Evolutionary conservation across 495 filamentous ascomycete species (phyloP), one percentile per base, ranked within the genome.

Genomic region (Clavariopsis aquatica): DNA sequence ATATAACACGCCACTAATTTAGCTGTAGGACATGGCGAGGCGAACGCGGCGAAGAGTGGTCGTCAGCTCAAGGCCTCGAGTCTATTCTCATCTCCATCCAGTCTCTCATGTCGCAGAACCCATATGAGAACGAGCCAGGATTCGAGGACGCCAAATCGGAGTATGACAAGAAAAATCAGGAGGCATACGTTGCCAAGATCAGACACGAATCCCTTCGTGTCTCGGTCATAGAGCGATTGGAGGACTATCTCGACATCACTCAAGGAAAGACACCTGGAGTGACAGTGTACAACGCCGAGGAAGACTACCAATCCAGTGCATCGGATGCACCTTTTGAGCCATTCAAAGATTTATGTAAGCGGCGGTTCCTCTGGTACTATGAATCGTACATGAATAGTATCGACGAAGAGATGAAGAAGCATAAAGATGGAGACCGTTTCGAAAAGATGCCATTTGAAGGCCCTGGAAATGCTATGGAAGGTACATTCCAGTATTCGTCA

Each of bases 61-160:
- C 92, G 27, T 89, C 92, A 0, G 95, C 94, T 2, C 94, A 98
- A 73, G 93, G 94, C 19, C 79, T 98, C 3, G 94, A 98, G 74
- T 97, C 94, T 0, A 89, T 97, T 52, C 75, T 98, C 29, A 85
- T 98, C 29, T 98, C 94, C 5, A 97, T 98, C 56, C 94, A 98
- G 74, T 96, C 92, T 71, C 79, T 98, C 27, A 92, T 98, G 87
- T 95, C 92, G 1, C 77, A 84, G 23, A 96, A 97, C 73, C 94
- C 94, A 0, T 98, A 96, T 75, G 91, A 94, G 74, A 96, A 97
- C 68, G 94, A 98, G 72, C 94, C 94, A 19, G 94, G 94, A 9
- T 96, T 89, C 68, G 94, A 97, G 69, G 82, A 88, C 54, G 84
- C 86, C 20, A 86, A 85, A 31, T 82, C 84, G 22, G 75, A 79